Conservation (phyloP, 495 filamentous ascomycete genomes). For the Penicillium subrubescens region DNA sequence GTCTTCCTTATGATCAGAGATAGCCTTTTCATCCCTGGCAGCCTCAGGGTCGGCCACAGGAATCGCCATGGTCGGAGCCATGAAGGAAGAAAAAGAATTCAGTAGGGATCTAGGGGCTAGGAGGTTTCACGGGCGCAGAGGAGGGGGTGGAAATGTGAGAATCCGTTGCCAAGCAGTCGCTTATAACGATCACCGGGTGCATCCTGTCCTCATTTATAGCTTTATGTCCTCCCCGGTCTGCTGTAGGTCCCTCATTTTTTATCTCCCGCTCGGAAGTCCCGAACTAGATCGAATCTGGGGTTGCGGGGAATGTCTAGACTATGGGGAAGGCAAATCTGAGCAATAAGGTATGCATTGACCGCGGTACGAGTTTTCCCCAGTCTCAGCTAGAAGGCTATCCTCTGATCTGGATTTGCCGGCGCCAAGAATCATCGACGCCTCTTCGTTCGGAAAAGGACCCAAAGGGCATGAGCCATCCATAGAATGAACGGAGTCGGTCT, state of each 20-base stretch:
- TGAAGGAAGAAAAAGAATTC: neutral
- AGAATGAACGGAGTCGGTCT: neutral
- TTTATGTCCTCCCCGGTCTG: neutral
- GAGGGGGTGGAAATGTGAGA: neutral
- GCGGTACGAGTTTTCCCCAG: too few relatives aligned
- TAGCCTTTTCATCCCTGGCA: constrained; percentile 29
- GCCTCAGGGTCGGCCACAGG: constrained; percentile 8
- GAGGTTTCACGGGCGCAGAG: neutral
- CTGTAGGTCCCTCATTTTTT: neutral
- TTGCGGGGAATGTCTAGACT: constrained; percentile 10
- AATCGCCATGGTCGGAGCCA: constrained; percentile 9
- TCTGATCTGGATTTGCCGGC: constrained; percentile 9
- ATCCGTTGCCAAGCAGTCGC: neutral
- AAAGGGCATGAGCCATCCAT: neutral
- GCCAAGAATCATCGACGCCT: constrained; percentile 8
- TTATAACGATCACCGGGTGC: neutral
- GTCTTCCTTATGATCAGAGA: constrained; percentile 22
- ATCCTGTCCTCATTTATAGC: neutral
- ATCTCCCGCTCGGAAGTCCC: constrained; percentile 1
- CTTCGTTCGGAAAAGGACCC: neutral
- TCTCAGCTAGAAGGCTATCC: neutral
- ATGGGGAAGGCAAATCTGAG: neutral
- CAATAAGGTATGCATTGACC: neutral
- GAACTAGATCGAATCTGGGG: neutral
- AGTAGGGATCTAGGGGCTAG: neutral